A percentile compares a stretch with the other conserved stretches of the same genome.
Conservation (phyloP, 2,329 filamentous ascomycete species). For the Botrytis deweyae region DNA sequence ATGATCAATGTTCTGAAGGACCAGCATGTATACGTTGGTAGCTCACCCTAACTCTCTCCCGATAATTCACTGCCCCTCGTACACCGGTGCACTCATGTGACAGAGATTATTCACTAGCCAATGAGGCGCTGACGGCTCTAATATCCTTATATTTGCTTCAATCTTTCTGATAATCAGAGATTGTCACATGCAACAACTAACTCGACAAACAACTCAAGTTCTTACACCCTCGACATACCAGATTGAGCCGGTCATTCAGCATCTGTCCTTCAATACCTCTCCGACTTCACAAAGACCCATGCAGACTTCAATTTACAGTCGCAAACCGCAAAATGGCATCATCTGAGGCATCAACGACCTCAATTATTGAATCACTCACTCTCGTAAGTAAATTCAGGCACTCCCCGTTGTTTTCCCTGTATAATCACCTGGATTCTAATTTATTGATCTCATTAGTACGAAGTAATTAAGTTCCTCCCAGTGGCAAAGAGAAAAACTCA, state of each 20-base stretch:
- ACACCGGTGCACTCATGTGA: background rate
- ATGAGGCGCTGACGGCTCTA: background rate
- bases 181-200: background rate
- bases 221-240: background rate
- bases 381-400: background rate
- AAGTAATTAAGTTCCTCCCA: background rate
- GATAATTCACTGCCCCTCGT: background rate
- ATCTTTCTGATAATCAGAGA: background rate
- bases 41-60: background rate
- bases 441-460: background rate
- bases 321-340: background rate
- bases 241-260: background rate
- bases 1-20: fast-evolving
- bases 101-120: background rate
- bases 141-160: background rate
- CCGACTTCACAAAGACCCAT: background rate
- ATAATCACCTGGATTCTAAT: background rate
- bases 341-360: too few species aligned
- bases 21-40: background rate
- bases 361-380: background rate
- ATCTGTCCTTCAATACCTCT: background rate
- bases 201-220: background rate
- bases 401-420: background rate
- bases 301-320: background rate
- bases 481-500: background rate